Base-by-base conservation (phyloP, 2,329 filamentous ascomycete genomes). In the Aureobasidium leucospermi region DNA sequence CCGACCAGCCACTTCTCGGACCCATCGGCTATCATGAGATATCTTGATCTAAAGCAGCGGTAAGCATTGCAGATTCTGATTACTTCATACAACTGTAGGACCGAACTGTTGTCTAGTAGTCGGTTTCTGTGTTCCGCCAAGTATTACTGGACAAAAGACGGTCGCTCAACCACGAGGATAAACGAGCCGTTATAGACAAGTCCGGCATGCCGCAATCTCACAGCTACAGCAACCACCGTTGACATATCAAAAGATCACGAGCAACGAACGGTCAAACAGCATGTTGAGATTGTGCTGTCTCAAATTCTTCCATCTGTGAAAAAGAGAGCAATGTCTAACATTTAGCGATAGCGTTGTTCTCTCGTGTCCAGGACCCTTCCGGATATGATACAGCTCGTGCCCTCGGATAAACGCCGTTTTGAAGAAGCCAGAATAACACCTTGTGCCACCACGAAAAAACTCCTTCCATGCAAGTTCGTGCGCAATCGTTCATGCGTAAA, bases 391-490 rank as follows among this genome's bases (percentile, higher is more conserved):
- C 51, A 55, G 49, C 51, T 55, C 39, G 36, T 41, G 19, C 16
- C 38, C 49, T 42, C 51, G 28, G 13, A 38, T 11, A 10, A 56
- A 56, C 39, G 52, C 52, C 52, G 5, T 43, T 46, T 13, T 38
- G 29, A 28, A 11, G n/a, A 36, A 56, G 41, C 31, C 41, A 43
- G 39, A 55, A 55, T 42, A 34, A 16, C 15, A 13, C 34, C 51
- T 9, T n/a, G 11, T 51, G 47, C 34, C 47, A 36, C 23, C 23
- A 23, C 23, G 36, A 23, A n/a, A 43, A 56, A 56, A 56, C 60
- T 59, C 51, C 55, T 39, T 48, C 56, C 47, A 49, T 49, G 47
- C 47, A 38, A 38, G 16, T 42, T 48, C 51, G 51, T 61, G 60
- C 47, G 47, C 47, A 36, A 13, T 58, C 43, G 36, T 48, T 34